phyloP scores from a whole-genome alignment of 345 rosid species.

The Viola odorata region DNA sequence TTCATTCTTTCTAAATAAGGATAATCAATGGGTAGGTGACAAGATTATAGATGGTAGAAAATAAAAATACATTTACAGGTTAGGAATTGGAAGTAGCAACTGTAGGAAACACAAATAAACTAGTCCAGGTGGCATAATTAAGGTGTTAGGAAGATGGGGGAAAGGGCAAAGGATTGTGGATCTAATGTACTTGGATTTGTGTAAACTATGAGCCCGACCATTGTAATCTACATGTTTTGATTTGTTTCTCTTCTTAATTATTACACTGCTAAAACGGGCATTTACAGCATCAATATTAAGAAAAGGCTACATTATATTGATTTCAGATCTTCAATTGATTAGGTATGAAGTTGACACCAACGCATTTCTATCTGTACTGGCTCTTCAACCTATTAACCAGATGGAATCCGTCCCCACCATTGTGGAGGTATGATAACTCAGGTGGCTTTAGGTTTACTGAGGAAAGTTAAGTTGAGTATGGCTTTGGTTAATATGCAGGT shows the following conservation, averaged over 20 bases:
- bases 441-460: not conserved
- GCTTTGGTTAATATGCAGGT: conserved; percentile 46
- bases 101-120: not conserved
- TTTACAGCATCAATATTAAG: not conserved
- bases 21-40: not conserved
- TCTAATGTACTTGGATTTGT: too few species aligned
- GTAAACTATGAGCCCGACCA: too few species aligned
- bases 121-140: not conserved
- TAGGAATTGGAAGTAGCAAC: not conserved
- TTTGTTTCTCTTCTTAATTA: too few species aligned
- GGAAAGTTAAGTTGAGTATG: conserved; percentile 11
- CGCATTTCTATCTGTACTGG: conserved; percentile 86
- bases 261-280: not conserved
- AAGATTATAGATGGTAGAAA: not conserved
- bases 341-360: conserved; percentile 94
- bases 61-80: not conserved
- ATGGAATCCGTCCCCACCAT: conserved; percentile 80
- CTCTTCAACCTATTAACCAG: conserved; percentile 74
- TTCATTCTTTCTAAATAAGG: not conserved
- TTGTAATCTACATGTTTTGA: too few species aligned
- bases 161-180: too few species aligned
- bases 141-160: too few species aligned
- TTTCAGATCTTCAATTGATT: conserved; percentile 25
- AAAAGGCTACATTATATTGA: conserved; percentile 19
- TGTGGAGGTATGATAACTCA: conserved; percentile 65